Base-by-base conservation (phyloP, 23 red algal species). In the Gracilaria domingensis region DNA sequence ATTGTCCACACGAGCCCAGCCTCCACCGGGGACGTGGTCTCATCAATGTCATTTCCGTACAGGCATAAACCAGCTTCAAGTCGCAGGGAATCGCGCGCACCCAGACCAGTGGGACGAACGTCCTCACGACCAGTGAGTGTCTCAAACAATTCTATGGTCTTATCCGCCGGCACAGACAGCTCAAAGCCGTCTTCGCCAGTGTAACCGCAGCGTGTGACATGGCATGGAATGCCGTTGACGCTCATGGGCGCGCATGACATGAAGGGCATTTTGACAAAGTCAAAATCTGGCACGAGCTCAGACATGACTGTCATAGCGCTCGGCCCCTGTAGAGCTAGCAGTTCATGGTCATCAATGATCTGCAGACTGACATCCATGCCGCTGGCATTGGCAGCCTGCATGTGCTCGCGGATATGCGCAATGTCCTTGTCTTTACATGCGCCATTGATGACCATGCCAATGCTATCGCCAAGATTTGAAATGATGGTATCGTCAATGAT, bases 101-200 rank as follows among this genome's bases (percentile, higher is more conserved):
- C 97, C 25, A 98, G 80, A 14, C 97, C 97, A 26, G 66, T 82
- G 8, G 97, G 90, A 7, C 87, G 65, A 13, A 98, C 97, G 42
- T 69, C 93, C 29, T 83, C 85, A 33, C 93, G 40, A 30, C 65
- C 88, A n/a, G 70, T 72, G 9, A 98, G 84, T 53, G 42, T 71
- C 47, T 95, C 93, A 47, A 96, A 96, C 38, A 98, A 38, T 32
- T 77, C 60, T 14, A 89, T 26, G 25, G 94, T 84, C 9, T 80
- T 64, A 24, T 74, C 89, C 0, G 76, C 91, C 23, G 78, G 90
- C 11, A 98, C 90, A n/a, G 93, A 95, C 28, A 98, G 66, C 69
- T 98, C 97, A 74, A 98, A 98, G 33, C 97, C 97, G 82, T 98
- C 97, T 88, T 98, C 97, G 14, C 97, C 97, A 4, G 97, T 98